Percentiles rank a stretch among this genome's conserved stretches.
phyloP scores from a whole-genome alignment of 2,329 filamentous ascomycete species.

The Aspergillus amoenus region DNA sequence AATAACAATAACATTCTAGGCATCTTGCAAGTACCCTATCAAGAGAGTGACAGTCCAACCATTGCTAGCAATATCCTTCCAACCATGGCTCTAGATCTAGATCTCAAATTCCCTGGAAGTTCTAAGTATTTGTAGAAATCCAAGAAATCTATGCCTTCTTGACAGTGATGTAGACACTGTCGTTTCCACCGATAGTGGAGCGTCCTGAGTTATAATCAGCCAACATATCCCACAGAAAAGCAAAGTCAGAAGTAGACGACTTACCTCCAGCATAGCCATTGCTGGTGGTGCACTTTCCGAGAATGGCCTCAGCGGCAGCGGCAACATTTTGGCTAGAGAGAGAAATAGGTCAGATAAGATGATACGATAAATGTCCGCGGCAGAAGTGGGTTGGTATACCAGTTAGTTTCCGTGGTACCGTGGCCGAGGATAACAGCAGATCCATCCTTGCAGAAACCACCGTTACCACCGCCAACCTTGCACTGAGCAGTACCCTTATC shows the following conservation, averaged over 20 bases:
- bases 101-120: background rate
- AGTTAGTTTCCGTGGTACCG: background rate
- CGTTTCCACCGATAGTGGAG: conserved; percentile 3
- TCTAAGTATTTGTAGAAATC: background rate
- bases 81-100: conserved; percentile 1
- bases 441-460: conserved; percentile 3
- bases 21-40: conserved; percentile 2
- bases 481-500: background rate
- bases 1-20: background rate
- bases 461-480: background rate
- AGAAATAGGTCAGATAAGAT: no score
- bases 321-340: conserved; percentile 8
- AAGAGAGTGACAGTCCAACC: conserved; percentile 1
- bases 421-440: conserved; percentile 1
- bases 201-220: background rate
- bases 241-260: background rate
- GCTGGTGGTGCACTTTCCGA: conserved; percentile 7
- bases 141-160: no score
- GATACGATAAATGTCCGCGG: background rate
- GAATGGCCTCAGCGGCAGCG: conserved; percentile 4
- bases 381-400: background rate
- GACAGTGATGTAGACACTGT: conserved; percentile 2
- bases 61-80: background rate
- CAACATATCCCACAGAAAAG: background rate
- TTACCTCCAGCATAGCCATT: conserved; percentile 2